Base-by-base conservation (phyloP, 148 eudicot species). In the Salicornia ramosissima region DNA sequence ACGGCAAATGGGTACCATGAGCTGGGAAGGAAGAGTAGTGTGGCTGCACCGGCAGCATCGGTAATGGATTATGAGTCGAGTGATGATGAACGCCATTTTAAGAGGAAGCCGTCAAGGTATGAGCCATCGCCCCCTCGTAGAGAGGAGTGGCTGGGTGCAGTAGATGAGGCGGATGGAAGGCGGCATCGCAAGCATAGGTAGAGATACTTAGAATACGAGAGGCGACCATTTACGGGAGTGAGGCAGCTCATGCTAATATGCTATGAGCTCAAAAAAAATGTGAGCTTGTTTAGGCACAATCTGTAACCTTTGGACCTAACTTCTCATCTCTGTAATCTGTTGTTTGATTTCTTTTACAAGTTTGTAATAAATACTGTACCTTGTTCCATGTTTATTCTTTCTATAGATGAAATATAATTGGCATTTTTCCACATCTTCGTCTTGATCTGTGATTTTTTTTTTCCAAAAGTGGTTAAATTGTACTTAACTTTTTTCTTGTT, bases 61-160 rank as follows among this genome's bases (percentile, higher is more conserved):
- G 68, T 69, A 29, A 36, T 71, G 71, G 86, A 84, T 40, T 81
- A 77, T 40, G 89, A 80, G 50, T 81, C 86, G 15, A 87, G 91
- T 10, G 95, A 86, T 26, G 96, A 87, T 21, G 96, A 89, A 36
- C 61, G 91, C 33, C 91, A 89, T 76, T 89, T 89, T 62, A 89
- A 89, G 84, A 83, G 96, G 74, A 86, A 79, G 85, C 91, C 96
- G 1, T 72, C 86, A 6, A 87, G 90, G 78, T 87, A 87, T 43
- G 86, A 85, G 79, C 77, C 92, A 0, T 83, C 92, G 1, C 82
- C 86, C 45, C 75, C 85, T 2, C 76, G 79, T 18, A 51, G 66
- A 57, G 79, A 71, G 33, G 84, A 72, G 64, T 78, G 70, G 59
- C 43, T 30, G 31, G 65, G 42, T 22, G 72, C 30, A 21, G 69